Evolutionary conservation across 768 basidiomycete species (phyloP).

Genomic region (Phaeotremella fagi): DNA sequence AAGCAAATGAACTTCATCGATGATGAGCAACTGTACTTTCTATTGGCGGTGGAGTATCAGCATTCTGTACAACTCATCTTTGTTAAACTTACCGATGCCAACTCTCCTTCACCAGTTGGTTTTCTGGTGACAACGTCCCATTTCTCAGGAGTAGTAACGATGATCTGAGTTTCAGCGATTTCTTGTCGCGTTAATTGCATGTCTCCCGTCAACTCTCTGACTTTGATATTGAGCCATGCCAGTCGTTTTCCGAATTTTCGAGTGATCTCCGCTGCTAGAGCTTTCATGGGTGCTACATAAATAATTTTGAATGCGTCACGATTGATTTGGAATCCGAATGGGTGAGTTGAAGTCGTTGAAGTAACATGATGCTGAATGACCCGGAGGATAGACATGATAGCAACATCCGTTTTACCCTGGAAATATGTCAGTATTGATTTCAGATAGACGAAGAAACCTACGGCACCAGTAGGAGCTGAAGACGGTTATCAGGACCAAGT

Average conservation of each 20-base stretch:
- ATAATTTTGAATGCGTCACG: slow-evolving; percentile 86
- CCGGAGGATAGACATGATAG: slow-evolving; percentile 86
- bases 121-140: slow-evolving; percentile 99
- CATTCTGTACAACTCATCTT: no score
- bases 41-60: no score
- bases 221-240: slow-evolving; percentile 77
- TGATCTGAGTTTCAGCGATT: slow-evolving; percentile 91
- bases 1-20: slow-evolving; percentile 93
- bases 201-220: slow-evolving; percentile 91
- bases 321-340: slow-evolving; percentile 55
- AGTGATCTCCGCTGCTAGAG: slow-evolving; percentile 89
- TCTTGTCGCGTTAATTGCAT: slow-evolving; percentile 95
- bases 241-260: slow-evolving; percentile 86
- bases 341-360: slow-evolving; percentile 12
- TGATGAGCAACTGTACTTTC: slow-evolving; percentile 90
- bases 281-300: slow-evolving; percentile 99
- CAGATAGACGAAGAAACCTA: slow-evolving; percentile 50
- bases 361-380: slow-evolving; percentile 68
- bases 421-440: slow-evolving; percentile 1
- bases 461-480: slow-evolving; percentile 93
- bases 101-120: slow-evolving; percentile 91
- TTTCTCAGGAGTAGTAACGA: slow-evolving; percentile 98
- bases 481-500: not conserved
- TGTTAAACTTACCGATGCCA: slow-evolving; percentile 67
- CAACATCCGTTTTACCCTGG: slow-evolving; percentile 98